These are phyloP conservation scores for Psidium friedrichsthalianum DNA, from an alignment of 345 rosid genomes.

Conservation along the genomic window DNA sequence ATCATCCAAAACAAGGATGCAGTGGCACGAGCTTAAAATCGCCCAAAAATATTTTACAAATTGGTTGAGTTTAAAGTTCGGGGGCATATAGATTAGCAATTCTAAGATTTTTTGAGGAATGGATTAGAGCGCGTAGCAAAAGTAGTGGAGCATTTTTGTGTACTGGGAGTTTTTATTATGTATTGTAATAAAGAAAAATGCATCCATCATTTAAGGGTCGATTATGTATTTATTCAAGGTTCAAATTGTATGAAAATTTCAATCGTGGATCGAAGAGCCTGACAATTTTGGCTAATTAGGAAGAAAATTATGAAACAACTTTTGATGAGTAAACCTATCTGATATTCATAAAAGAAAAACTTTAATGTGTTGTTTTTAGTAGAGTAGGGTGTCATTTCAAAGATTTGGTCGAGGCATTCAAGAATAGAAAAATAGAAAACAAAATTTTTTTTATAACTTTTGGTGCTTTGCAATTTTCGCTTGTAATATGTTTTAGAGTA, in stretches of 20 bases:
- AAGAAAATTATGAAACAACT: background rate
- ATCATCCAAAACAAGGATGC: no score
- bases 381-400: background rate
- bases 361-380: background rate
- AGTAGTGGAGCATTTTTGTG: background rate
- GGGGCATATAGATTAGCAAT: accelerated
- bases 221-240: no score
- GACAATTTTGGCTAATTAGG: background rate
- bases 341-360: background rate
- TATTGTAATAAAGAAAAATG: no score
- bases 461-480: background rate
- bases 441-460: background rate
- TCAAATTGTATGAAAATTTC: no score
- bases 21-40: background rate
- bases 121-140: background rate
- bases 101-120: background rate
- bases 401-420: background rate
- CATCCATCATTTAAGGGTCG: background rate
- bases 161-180: no score
- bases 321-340: background rate
- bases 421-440: background rate
- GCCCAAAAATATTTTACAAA: background rate
- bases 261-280: no score
- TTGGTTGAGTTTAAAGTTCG: background rate
- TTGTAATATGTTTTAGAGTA: background rate